Evolutionary conservation across 2,329 filamentous ascomycete genomes (phyloP), one percentile per base, ranked within the genome.

Genomic region (Stemphylium lycopersici): DNA sequence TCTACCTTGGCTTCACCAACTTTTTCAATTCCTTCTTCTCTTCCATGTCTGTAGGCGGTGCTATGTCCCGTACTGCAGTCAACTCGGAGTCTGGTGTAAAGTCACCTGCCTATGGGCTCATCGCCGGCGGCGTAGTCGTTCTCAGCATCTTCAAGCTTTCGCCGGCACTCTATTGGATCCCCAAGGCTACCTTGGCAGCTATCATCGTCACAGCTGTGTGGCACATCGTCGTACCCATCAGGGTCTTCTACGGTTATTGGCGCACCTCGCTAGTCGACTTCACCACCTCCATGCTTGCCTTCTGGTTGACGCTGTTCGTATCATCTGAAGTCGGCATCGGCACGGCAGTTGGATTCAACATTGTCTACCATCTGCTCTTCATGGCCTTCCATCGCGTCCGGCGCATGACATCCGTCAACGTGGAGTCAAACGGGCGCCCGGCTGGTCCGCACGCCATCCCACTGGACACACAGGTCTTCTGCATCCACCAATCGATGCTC

Each of bases 121-220:
- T 89, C 48, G 87, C 86, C 0, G 81, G 84, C 2, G 84, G 80
- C 4, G 83, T 87, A 42, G 84, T 89, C 15, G 74, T 89, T 6
- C 70, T 88, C 1, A 84, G 81, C 16, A 81, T 89, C 22, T 88
- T 85, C 65, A 80, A 85, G 54, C 80, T 88, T 33, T 83, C 82
- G 0, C 82, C 81, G 0, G 82, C 83, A 0, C 78, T 89, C 0
- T 87, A 85, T 72, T 89, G 85, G 84, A 85, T 89, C n/a, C 86
- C 87, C 1, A 87, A 87, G 61, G 80, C 86, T 0, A 87, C 84
- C 0, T 77, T 89, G 1, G 81, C 86, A 0, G 86, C 85, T 2
- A 87, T 89, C 56, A 87, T 89, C 58, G 87, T 88, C 60, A 85
- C 83, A 55, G 86, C 86, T 5, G 84, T 88, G 0, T 83, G 83